Percentiles rank a stretch among this genome's conserved stretches.
Evolutionary conservation across 352 stramenopile genomes (phyloP).

Genomic region (Phytophthora quininea): DNA sequence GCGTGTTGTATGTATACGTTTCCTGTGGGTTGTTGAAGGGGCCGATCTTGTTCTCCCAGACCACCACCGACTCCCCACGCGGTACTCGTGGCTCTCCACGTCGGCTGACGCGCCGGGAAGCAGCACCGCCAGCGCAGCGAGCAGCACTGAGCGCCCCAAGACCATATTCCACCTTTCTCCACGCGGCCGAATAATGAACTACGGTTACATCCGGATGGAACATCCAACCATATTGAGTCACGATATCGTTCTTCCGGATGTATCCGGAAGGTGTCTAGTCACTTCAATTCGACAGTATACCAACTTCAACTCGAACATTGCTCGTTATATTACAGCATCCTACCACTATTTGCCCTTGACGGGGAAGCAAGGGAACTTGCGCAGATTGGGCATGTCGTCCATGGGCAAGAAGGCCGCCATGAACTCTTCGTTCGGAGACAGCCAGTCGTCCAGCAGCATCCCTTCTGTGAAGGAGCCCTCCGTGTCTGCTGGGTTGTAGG

Average conservation of each 20-base stretch:
- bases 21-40: constrained; percentile 98
- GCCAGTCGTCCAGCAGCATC: constrained; percentile 77
- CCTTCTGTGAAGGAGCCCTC: constrained; percentile 73
- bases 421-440: constrained; percentile 75
- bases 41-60: constrained; percentile 99
- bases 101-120: too few relatives aligned
- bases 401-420: constrained; percentile 69
- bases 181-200: too few relatives aligned
- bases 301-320: not conserved
- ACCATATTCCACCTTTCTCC: too few relatives aligned
- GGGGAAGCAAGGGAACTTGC: constrained; percentile 70
- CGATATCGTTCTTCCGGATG: too few relatives aligned
- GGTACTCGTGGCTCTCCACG: constrained; percentile 48
- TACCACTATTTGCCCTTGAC: too few relatives aligned
- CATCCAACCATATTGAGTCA: too few relatives aligned
- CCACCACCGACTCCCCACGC: constrained; percentile 77
- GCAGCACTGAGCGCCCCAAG: too few relatives aligned
- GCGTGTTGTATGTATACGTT: constrained; percentile 99
- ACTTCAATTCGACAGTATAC: not conserved
- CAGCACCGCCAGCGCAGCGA: too few relatives aligned
- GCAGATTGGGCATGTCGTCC: constrained; percentile 67
- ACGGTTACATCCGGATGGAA: too few relatives aligned
- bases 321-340: constrained; percentile 4
- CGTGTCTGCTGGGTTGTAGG: constrained; percentile 72
- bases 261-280: too few relatives aligned